Conservation (phyloP, 2,329 filamentous ascomycete genomes). For the Colletotrichum sp. region DNA sequence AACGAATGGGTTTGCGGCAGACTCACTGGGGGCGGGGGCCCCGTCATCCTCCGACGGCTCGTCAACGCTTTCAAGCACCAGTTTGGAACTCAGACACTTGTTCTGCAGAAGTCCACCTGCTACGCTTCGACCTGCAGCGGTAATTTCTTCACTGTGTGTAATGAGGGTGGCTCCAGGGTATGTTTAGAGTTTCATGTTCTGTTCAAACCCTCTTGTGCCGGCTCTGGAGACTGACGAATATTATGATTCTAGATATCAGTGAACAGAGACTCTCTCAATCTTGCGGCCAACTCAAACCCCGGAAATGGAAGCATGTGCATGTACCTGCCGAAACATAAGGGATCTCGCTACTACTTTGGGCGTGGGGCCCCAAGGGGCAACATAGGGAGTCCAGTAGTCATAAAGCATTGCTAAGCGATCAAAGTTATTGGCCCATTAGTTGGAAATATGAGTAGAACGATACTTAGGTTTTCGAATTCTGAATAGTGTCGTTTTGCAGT, state of each 20-base stretch:
- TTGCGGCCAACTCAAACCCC: neutral
- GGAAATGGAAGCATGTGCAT: neutral
- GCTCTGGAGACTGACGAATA: neutral
- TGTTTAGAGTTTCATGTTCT: neutral
- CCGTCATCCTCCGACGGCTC: neutral
- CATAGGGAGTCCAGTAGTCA: neutral
- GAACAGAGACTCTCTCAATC: neutral
- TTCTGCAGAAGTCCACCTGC: neutral
- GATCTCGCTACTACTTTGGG: neutral
- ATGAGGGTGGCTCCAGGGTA: neutral
- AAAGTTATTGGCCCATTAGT: neutral
- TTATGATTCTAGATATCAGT: neutral
- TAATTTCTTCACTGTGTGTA: neutral
- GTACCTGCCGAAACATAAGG: neutral
- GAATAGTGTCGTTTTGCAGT: neutral
- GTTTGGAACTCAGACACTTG: neutral
- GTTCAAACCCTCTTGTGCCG: neutral
- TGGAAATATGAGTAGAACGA: neutral
- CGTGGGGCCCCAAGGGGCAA: neutral
- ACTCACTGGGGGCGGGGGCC: neutral
- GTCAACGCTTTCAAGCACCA: neutral
- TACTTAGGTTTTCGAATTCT: neutral
- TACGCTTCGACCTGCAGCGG: neutral
- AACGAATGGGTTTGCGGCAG: neutral
- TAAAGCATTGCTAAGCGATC: neutral